Conservation (phyloP, 345 rosid genomes). For the Bruguiera gymnorhiza region DNA sequence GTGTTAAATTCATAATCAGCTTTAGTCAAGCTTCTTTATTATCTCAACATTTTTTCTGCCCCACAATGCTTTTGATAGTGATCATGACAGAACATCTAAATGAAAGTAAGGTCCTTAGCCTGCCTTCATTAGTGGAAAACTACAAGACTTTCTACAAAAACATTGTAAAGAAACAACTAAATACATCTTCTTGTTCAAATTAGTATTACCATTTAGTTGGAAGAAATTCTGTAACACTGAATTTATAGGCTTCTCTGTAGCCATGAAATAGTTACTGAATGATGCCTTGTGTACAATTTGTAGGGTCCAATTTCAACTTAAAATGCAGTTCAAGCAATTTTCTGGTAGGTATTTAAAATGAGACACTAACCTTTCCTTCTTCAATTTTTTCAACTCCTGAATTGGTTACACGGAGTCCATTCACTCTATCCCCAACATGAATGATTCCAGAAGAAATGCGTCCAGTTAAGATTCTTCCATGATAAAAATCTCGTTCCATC, state of each 20-base stretch:
- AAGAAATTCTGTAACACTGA: background rate
- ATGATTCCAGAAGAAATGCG: conserved; percentile 71
- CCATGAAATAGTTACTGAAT: background rate
- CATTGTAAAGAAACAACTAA: background rate
- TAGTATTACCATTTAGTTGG: too few species aligned
- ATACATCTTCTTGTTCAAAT: background rate
- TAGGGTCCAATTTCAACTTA: background rate
- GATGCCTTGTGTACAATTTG: background rate
- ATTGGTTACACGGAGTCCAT: conserved; percentile 65
- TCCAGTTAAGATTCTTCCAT: conserved; percentile 93
- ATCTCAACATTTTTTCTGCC: background rate
- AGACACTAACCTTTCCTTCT: conserved; percentile 80
- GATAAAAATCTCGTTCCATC: conserved; percentile 93
- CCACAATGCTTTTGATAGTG: background rate
- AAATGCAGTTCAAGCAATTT: conserved; percentile 7
- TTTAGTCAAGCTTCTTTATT: too few species aligned
- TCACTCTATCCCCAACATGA: conserved; percentile 76
- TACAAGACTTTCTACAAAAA: too few species aligned
- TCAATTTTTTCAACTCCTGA: conserved; percentile 76
- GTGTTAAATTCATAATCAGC: background rate
- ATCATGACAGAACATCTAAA: too few species aligned
- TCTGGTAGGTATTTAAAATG: background rate
- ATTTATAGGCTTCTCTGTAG: background rate
- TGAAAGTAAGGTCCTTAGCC: too few species aligned
- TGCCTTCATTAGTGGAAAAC: too few species aligned